Conservation (phyloP, 805 yeast species). For the Candida dendrica region DNA sequence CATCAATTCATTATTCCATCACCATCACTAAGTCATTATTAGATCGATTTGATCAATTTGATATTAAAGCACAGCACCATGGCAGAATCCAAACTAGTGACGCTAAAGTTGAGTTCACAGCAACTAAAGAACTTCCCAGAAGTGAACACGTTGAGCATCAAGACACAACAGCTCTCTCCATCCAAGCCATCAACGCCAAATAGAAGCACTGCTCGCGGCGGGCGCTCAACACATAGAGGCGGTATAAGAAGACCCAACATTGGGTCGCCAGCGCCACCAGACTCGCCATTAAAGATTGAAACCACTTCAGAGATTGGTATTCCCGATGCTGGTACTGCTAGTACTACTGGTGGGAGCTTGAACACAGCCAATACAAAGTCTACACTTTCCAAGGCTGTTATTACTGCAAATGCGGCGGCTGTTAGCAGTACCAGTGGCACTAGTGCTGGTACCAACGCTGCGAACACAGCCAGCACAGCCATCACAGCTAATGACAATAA, state of each 20-base stretch:
- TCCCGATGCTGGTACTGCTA: neutral
- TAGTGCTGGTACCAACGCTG: neutral
- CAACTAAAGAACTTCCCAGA: neutral
- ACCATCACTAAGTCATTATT: too few relatives aligned
- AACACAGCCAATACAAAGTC: neutral
- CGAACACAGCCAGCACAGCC: neutral
- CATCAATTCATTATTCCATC: too few relatives aligned
- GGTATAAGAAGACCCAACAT: neutral
- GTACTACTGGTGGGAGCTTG: neutral
- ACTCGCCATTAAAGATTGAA: slow-evolving; percentile 1
- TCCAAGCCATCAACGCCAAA: neutral
- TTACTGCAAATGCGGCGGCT: neutral
- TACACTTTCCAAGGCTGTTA: neutral
- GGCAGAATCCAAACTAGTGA: neutral
- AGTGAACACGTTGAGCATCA: neutral
- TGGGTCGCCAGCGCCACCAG: neutral
- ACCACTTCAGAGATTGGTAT: neutral
- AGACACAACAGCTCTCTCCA: neutral
- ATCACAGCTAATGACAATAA: slow-evolving; percentile 18
- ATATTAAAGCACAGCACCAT: neutral
- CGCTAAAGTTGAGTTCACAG: neutral
- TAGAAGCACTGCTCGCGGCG: neutral
- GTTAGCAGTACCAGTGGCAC: neutral
- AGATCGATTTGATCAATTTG: too few relatives aligned
- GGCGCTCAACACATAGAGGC: neutral